These are phyloP conservation scores for Suillus lakei DNA, from an alignment of 768 basidiomycete genomes.

Conservation along the genomic window DNA sequence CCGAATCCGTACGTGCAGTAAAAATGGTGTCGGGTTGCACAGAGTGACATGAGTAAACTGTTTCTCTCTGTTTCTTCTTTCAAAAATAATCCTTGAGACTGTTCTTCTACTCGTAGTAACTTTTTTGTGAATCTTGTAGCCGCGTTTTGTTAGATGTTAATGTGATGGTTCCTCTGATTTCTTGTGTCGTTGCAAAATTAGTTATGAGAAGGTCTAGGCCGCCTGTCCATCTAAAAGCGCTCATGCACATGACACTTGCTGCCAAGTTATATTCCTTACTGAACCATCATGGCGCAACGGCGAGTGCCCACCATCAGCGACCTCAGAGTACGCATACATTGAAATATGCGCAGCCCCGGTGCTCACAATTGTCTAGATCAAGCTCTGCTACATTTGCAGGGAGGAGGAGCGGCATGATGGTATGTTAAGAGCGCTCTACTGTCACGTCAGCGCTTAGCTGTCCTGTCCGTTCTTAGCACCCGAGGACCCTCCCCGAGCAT, in stretches of 20 bases:
- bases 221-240: not conserved
- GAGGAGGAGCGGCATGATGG: conserved; percentile 68
- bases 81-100: conserved; percentile 3
- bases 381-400: conserved; percentile 81
- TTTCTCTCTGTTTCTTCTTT: not conserved
- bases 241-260: not conserved
- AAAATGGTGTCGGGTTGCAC: not conserved
- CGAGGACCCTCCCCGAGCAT: conserved; percentile 55
- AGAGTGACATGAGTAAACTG: not conserved
- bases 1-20: conserved; percentile 59
- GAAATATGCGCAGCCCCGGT: conserved; percentile 10
- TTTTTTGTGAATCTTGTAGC: conserved; percentile 5
- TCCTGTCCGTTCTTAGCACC: conserved; percentile 36
- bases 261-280: not conserved
- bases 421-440: conserved; percentile 12
- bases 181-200: not conserved
- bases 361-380: conserved; percentile 46
- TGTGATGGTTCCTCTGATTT: conserved; percentile 2
- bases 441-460: conserved; percentile 4
- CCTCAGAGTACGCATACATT: conserved; percentile 31
- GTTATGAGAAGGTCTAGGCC: not conserved
- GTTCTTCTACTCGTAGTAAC: conserved; percentile 13
- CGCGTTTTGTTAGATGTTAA: conserved; percentile 10
- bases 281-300: conserved; percentile 27
- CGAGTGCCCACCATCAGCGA: conserved; percentile 40